Base-by-base conservation (phyloP, 2,329 filamentous ascomycete species). In the Podosphaera xanthii region DNA sequence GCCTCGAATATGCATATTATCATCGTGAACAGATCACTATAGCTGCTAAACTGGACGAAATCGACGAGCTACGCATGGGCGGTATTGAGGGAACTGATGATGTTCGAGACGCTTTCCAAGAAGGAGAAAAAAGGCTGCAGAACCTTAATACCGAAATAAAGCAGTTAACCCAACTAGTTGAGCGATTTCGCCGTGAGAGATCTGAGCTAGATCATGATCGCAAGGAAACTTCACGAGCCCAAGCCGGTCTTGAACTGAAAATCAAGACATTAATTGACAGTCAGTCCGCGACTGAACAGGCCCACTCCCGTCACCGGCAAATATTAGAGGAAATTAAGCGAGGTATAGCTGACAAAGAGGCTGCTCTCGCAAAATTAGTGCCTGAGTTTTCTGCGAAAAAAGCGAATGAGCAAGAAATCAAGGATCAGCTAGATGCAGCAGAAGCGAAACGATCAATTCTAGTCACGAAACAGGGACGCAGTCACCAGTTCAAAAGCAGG, bases 1-100 rank as follows among this genome's bases (percentile, higher is more conserved):
- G 90, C 69, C 76, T 98, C 53, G 88, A 97, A 70, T 97, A 97
- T 69, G 92, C 90, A 0, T 90, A 95, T 66, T 89, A 95, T 71
- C 84, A 92, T 65, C 84, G 87, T 62, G 88, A 96, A 67, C 89
- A 97, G 69, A 79, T 84, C 22, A 84, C 86, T 31, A 82, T 95
- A 42, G 77, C 85, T 61, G 80, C 82, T 52, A 81, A 85, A 2
- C 77, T 98, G 22, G 87, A 92, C 59, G 83, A 83, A 60, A 82
- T 98, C 48, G 91, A 97, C 64, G 84, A 84, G 60, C 80, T 82
- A 57, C 81, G 90, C 58, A 84, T 89, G 65, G 85, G 83, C 38
- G 89, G 91, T 1, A 82, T 90, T 35, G 89, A 94, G 63, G 86
- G 84, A 62, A 87, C 86, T 22, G 90, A 95, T 65, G 82, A 84